Percentiles rank a stretch among this genome's conserved stretches.
phyloP scores from a whole-genome alignment of 768 basidiomycete species.

The Macrolepiota albuminosa region DNA sequence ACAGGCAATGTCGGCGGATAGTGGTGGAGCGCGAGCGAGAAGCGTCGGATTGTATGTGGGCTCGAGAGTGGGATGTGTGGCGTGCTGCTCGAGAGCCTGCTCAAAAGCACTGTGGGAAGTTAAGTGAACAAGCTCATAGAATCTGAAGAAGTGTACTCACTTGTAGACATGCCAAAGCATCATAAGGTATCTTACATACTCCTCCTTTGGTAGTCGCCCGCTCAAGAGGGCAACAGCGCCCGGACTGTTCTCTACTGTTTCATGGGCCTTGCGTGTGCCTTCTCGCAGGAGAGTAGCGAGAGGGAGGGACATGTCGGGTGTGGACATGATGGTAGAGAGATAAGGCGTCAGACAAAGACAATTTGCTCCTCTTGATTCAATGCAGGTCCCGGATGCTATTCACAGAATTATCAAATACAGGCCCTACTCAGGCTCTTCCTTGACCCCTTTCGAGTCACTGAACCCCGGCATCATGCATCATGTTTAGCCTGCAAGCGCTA shows the following conservation, averaged over 20 bases:
- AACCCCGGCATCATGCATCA: background rate
- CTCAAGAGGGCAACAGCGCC: constrained; percentile 54
- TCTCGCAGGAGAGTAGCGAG: constrained; percentile 44
- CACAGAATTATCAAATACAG: background rate
- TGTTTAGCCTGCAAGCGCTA: background rate
- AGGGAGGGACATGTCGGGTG: constrained; percentile 35
- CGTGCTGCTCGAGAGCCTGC: constrained; percentile 51
- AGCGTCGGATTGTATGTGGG: constrained; percentile 69
- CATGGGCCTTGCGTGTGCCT: constrained; percentile 49
- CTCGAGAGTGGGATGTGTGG: constrained; percentile 55
- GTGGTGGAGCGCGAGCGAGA: constrained; percentile 52
- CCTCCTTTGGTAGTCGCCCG: constrained; percentile 54
- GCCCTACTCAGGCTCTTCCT: background rate
- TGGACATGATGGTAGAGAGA: constrained; percentile 26
- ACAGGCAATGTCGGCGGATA: constrained; percentile 65
- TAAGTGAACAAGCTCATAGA: background rate
- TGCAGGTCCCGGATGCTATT: background rate
- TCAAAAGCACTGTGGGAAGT: constrained; percentile 44
- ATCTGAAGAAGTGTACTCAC: constrained; percentile 38
- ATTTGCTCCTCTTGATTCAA: background rate
- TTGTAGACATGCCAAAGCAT: constrained; percentile 78
- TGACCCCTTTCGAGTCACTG: background rate
- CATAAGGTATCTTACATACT: constrained; percentile 69
- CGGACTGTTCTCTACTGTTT: constrained; percentile 49
- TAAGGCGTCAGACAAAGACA: background rate